phyloP scores from a whole-genome alignment of 163 green algal species.

The Trebouxia gelatinosa region DNA sequence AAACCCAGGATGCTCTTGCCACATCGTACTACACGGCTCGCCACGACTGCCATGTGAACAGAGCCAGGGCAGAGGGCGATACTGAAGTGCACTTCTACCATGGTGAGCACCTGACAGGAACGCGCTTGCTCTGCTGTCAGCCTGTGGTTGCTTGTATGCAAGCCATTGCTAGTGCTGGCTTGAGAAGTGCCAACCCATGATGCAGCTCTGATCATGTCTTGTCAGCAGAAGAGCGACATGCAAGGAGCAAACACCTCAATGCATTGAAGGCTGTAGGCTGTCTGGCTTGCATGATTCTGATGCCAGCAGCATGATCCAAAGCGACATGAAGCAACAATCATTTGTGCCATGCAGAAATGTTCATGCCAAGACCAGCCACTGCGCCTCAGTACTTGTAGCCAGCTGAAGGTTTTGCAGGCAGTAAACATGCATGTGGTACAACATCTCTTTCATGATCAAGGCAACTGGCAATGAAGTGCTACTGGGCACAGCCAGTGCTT shows the following conservation, averaged over 20 bases:
- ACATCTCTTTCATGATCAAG: too few relatives aligned
- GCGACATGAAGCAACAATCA: neutral
- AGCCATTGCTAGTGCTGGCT: neutral
- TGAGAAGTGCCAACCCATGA: neutral
- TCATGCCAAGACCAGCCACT: slow-evolving; percentile 19
- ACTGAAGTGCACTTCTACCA: slow-evolving; percentile 30
- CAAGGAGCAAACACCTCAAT: neutral
- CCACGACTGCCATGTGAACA: slow-evolving; percentile 24
- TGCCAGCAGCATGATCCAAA: neutral
- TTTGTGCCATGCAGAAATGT: slow-evolving; percentile 12
- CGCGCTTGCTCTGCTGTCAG: neutral
- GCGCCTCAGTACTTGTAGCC: neutral
- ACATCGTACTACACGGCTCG: slow-evolving; percentile 12
- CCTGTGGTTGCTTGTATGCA: neutral
- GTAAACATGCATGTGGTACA: too few relatives aligned
- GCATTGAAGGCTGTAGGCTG: neutral
- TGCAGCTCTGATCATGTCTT: neutral
- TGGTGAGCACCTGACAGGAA: neutral
- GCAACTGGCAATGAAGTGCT: too few relatives aligned
- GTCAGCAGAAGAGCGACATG: neutral
- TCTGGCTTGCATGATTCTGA: neutral
- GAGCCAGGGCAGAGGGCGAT: slow-evolving; percentile 23
- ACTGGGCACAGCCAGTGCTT: too few relatives aligned
- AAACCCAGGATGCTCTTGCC: slow-evolving; percentile 1
- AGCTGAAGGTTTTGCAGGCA: too few relatives aligned